Base-by-base conservation (phyloP, 1,139 yeast species). In the Ogataea hybrid region DNA sequence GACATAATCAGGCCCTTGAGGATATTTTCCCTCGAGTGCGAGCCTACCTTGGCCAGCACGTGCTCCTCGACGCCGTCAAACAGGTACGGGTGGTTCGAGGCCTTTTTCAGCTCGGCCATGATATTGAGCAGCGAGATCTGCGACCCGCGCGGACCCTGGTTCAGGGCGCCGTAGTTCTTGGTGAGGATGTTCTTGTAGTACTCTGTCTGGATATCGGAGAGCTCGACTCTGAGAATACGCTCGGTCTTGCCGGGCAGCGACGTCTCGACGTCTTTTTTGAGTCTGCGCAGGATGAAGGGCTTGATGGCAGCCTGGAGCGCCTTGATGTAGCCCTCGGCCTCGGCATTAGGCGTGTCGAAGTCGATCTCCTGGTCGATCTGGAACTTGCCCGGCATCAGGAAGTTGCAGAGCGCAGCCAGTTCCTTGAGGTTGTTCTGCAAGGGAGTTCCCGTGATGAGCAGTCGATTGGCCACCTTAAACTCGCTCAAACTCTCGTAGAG, bases 391-490 rank as follows among this genome's bases (percentile, higher is more conserved):
- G 98, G 98, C 96, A 89, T 89, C 59, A 94, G 72, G 62, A 94
- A 94, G 61, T 92, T 87, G 44, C 95, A 89, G 50, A 94, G 73
- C 0, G 99, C 97, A 2, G 96, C 96, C 52, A 94, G 73, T 65
- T 94, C 99, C 58, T 88, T 87, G 55, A 94, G 84, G 62, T 92
- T 94, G 61, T 94, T 94, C 63, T 92, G 99, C 51, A 92, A 73
- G 3, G 99, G 99, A 1, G 99, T 94, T 67, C 99, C 99, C 4
- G 99, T 94, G 53, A 94, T 94, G 49, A 94, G 74, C 46, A 94
- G 69, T 52, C 97, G 73, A 63, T 94, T 92, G 4, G 83, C 75
- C 12, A 85, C 94, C 54, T 81, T 84, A 66, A 94, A 89, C 54
- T 85, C 86, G 53, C 73, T 77, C 47, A 94, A 73, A 1, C 96